phyloP scores from a whole-genome alignment of 2,329 filamentous ascomycete genomes.

The Pestalotiopsis sp. region DNA sequence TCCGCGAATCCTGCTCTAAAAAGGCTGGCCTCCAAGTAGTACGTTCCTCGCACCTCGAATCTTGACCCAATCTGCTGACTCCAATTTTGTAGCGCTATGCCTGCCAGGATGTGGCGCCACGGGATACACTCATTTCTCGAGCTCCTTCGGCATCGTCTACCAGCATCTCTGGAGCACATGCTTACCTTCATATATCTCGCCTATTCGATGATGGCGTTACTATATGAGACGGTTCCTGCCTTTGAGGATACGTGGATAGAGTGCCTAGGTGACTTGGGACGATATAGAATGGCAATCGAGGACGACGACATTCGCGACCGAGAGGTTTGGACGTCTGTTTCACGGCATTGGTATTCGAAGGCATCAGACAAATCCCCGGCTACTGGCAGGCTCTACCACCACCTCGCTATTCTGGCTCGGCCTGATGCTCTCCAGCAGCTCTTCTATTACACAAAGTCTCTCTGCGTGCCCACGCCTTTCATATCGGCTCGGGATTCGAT shows the following conservation, averaged over 20 bases:
- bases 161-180: conserved; percentile 59
- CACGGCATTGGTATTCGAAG: conserved; percentile 81
- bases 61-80: background rate
- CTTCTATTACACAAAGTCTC: conserved; percentile 70
- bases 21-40: conserved; percentile 73
- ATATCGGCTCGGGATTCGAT: conserved; percentile 68
- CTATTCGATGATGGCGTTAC: conserved; percentile 85
- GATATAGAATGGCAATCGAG: conserved; percentile 71
- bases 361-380: conserved; percentile 76
- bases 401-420: conserved; percentile 77
- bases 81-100: conserved; percentile 62
- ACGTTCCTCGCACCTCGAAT: background rate
- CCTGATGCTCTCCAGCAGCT: conserved; percentile 72
- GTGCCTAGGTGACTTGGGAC: conserved; percentile 81
- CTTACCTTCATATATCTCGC: conserved; percentile 82
- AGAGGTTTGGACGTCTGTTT: conserved; percentile 81
- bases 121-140: conserved; percentile 88
- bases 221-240: conserved; percentile 81
- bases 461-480: conserved; percentile 71
- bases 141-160: no score
- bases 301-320: conserved; percentile 74
- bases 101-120: conserved; percentile 90
- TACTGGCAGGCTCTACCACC: conserved; percentile 82
- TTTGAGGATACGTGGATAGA: conserved; percentile 94
- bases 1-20: conserved; percentile 69